These are phyloP conservation scores for Pseudisothecium myosuroides DNA, from an alignment of 225 moss, liverwort and hornwort genomes.

Conservation along the genomic window DNA sequence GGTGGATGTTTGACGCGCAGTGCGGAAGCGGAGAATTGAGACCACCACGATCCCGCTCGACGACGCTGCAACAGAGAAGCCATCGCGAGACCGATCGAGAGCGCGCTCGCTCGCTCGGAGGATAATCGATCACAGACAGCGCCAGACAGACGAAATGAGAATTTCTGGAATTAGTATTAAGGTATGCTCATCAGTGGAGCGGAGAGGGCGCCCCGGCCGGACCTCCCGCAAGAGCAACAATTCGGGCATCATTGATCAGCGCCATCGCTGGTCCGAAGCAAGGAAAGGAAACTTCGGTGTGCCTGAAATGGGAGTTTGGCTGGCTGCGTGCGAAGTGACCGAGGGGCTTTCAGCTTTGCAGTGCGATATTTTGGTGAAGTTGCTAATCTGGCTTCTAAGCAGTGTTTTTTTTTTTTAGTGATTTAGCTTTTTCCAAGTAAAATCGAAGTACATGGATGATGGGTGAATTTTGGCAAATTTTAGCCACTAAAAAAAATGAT, in stretches of 20 bases:
- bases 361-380: background rate
- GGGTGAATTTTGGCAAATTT: too few relatives aligned
- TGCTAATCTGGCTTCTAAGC: too few relatives aligned
- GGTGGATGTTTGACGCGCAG: conserved; percentile 42
- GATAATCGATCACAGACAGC: background rate
- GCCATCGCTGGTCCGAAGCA: background rate
- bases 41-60: conserved; percentile 33
- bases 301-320: background rate
- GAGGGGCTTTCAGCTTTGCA: background rate
- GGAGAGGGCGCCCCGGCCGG: too few relatives aligned
- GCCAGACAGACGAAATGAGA: background rate
- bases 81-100: background rate
- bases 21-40: conserved; percentile 36
- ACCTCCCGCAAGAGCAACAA: background rate
- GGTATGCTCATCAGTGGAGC: background rate
- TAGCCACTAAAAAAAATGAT: too few relatives aligned
- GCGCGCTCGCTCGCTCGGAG: background rate
- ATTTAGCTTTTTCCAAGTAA: too few relatives aligned
- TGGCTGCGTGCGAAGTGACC: background rate
- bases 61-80: background rate
- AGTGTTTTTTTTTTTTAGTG: too few relatives aligned
- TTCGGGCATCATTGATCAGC: background rate
- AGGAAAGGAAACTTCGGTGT: background rate
- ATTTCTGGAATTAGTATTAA: background rate
- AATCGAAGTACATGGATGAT: too few relatives aligned